Percentiles rank a stretch among this genome's conserved stretches.
phyloP scores from a whole-genome alignment of 768 basidiomycete species.

The Termitomyces sp. region DNA sequence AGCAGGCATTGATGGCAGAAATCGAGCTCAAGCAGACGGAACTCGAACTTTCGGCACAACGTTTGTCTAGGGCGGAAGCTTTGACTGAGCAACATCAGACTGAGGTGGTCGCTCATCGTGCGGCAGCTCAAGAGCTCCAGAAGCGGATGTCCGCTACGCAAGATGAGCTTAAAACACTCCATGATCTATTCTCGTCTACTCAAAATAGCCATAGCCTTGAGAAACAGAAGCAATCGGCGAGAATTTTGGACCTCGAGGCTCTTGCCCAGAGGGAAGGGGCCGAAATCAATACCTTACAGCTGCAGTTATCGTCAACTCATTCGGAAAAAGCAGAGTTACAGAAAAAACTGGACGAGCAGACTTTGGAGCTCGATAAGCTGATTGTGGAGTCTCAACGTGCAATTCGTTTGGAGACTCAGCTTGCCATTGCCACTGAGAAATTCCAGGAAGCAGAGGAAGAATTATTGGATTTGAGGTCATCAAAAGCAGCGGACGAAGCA shows the following conservation, averaged over 20 bases:
- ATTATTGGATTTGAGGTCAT: slow-evolving; percentile 21
- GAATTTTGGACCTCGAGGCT: slow-evolving; percentile 9
- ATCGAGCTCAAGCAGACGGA: slow-evolving; percentile 7
- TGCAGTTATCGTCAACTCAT: neutral
- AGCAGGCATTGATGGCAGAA: slow-evolving; percentile 2
- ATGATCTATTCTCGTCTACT: slow-evolving; percentile 11
- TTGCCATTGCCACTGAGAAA: slow-evolving; percentile 12
- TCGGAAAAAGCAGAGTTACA: slow-evolving; percentile 7
- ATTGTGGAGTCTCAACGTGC: slow-evolving; percentile 13
- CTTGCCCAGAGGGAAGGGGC: neutral
- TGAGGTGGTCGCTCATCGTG: slow-evolving; percentile 2
- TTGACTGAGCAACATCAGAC: slow-evolving; percentile 6
- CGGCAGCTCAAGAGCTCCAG: slow-evolving; percentile 8
- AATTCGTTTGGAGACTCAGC: slow-evolving; percentile 14
- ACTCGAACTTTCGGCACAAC: slow-evolving; percentile 5
- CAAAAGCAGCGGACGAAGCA: slow-evolving; percentile 28
- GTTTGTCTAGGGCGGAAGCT: slow-evolving; percentile 7
- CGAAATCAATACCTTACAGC: neutral
- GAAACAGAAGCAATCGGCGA: slow-evolving; percentile 4
- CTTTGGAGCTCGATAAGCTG: slow-evolving; percentile 11
- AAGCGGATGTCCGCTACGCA: slow-evolving; percentile 4
- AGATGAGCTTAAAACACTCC: slow-evolving; percentile 1
- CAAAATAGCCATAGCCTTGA: slow-evolving; percentile 8
- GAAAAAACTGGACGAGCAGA: slow-evolving; percentile 8
- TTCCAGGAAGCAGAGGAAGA: slow-evolving; percentile 26